phyloP scores from a whole-genome alignment of 2,329 filamentous ascomycete genomes.

The Hymenotorrendiella dingleyae region DNA sequence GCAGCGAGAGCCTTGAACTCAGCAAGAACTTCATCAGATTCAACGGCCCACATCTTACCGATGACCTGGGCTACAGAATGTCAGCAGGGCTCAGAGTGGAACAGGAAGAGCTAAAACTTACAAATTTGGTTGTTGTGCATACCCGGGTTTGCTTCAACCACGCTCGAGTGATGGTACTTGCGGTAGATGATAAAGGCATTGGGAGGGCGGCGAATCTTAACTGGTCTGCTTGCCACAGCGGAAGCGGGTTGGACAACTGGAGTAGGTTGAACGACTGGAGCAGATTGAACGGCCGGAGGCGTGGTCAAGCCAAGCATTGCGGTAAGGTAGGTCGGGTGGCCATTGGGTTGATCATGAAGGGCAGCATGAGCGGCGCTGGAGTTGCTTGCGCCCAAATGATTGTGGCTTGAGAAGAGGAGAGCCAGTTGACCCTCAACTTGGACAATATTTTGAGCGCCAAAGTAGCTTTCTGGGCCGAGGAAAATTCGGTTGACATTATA shows the following conservation, averaged over 20 bases:
- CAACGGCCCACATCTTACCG: constrained; percentile 6
- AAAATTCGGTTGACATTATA: background rate
- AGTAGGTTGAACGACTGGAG: too few species aligned
- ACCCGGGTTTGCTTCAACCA: constrained; percentile 4
- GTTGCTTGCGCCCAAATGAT: too few species aligned
- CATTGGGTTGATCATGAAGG: background rate
- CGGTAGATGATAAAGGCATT: constrained; percentile 9
- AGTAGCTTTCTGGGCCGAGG: background rate
- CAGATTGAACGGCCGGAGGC: background rate
- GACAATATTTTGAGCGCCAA: background rate
- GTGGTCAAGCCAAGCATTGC: background rate
- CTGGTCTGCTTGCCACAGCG: too few species aligned
- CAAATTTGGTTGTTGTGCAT: constrained; percentile 8
- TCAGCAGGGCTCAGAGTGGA: background rate
- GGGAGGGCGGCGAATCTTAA: constrained; percentile 3
- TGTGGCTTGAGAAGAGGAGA: background rate
- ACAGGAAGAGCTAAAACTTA: constrained; percentile 1
- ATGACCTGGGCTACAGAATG: constrained; percentile 5
- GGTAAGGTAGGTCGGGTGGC: background rate
- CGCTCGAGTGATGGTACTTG: constrained; percentile 1
- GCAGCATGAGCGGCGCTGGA: background rate
- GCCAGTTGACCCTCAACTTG: background rate
- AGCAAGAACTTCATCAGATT: background rate
- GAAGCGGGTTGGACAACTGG: too few species aligned
- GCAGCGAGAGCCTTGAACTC: constrained; percentile 6